phyloP scores from a whole-genome alignment of 2,329 filamentous ascomycete genomes.

The Clonostachys chloroleuca region DNA sequence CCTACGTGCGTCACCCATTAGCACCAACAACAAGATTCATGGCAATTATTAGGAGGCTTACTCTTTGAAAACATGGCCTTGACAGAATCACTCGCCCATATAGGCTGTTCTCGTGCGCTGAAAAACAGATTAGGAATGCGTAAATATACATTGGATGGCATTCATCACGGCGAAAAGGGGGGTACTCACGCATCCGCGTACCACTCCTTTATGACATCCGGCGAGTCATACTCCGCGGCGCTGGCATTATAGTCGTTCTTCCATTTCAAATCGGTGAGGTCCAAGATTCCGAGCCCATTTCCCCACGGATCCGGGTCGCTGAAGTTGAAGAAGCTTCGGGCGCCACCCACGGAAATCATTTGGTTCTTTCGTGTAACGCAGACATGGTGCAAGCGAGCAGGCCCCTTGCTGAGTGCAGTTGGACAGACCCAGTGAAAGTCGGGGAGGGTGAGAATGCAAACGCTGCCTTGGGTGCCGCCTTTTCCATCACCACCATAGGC shows the following conservation, averaged over 20 bases:
- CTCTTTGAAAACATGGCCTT: no score
- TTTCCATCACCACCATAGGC: slow-evolving; percentile 24
- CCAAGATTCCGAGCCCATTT: slow-evolving; percentile 30
- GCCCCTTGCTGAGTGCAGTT: slow-evolving; percentile 2
- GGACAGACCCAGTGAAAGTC: slow-evolving; percentile 22
- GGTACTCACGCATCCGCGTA: slow-evolving; percentile 15
- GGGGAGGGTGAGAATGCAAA: slow-evolving; percentile 28
- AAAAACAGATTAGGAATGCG: no score
- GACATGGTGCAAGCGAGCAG: slow-evolving; percentile 18
- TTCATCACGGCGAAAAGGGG: no score
- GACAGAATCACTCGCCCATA: no score
- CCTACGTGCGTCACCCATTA: no score
- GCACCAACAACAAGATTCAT: no score
- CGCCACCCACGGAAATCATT: slow-evolving; percentile 31
- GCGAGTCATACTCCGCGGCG: slow-evolving; percentile 20
- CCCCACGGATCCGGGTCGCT: slow-evolving; percentile 23
- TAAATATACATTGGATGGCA: no score
- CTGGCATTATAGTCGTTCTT: slow-evolving; percentile 22
- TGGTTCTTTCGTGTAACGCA: slow-evolving; percentile 30
- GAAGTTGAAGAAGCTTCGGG: slow-evolving; percentile 2
- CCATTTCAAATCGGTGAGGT: slow-evolving; percentile 29
- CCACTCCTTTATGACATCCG: slow-evolving; percentile 21
- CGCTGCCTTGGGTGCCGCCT: slow-evolving; percentile 14
- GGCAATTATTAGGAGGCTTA: no score
- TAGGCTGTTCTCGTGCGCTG: no score